A percentile compares a stretch with the other conserved stretches of the same genome.
Evolutionary conservation across 2,329 filamentous ascomycete genomes (phyloP).

Genomic region (Tolypocladium capitatum): DNA sequence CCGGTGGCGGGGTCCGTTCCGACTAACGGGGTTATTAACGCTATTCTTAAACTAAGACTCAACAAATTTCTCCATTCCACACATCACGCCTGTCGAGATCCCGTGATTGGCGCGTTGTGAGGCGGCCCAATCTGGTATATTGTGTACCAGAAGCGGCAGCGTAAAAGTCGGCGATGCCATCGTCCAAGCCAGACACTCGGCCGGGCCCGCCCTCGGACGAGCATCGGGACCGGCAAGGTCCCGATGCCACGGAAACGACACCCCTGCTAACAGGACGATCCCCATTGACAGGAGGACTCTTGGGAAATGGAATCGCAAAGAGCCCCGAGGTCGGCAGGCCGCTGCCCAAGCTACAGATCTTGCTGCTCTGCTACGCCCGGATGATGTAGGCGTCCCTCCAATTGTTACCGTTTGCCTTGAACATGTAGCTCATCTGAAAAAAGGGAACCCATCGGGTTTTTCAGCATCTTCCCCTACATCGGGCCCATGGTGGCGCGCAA

Average conservation of each 20-base stretch:
- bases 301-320: background rate
- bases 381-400: conserved; percentile 27
- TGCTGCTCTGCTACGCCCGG: conserved; percentile 60
- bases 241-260: background rate
- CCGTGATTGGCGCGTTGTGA: background rate
- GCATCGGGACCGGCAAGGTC: background rate
- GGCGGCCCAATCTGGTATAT: too few species aligned
- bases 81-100: background rate
- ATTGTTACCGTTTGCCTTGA: background rate
- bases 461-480: conserved; percentile 70
- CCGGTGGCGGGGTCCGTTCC: too few species aligned
- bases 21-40: too few species aligned
- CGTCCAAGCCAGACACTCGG: background rate
- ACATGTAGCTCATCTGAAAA: background rate
- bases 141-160: background rate
- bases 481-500: conserved; percentile 62
- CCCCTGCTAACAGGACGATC: background rate
- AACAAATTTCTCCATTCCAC: too few species aligned
- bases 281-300: background rate
- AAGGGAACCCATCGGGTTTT: conserved; percentile 65
- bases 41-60: too few species aligned
- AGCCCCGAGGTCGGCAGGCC: conserved; percentile 21
- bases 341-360: conserved; percentile 49
- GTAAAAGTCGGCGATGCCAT: background rate
- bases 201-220: background rate